These are phyloP conservation scores for Aspergillus steynii DNA, from an alignment of 495 filamentous ascomycete species.

Conservation along the genomic window DNA sequence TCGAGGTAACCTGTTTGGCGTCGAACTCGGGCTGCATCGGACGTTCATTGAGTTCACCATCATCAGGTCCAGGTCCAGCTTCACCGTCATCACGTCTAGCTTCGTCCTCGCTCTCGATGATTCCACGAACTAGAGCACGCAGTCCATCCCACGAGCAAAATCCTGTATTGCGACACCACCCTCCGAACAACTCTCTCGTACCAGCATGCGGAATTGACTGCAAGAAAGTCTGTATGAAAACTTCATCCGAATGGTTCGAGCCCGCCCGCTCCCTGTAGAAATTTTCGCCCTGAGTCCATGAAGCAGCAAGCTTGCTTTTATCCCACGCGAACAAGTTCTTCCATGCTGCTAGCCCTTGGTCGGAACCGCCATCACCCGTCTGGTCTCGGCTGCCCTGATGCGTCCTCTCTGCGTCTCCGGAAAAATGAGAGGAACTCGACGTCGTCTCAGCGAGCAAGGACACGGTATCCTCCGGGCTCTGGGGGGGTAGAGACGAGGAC, in stretches of 20 bases:
- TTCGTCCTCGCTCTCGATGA: neutral
- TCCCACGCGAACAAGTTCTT: neutral
- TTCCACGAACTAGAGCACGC: neutral
- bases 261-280: too few relatives aligned
- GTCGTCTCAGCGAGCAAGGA: slow-evolving; percentile 8
- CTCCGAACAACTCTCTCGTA: neutral
- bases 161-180: neutral
- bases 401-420: neutral
- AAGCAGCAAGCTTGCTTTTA: neutral
- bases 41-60: neutral
- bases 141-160: neutral
- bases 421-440: neutral
- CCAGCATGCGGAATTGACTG: neutral
- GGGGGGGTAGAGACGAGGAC: neutral
- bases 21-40: neutral
- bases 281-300: neutral
- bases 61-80: too few relatives aligned
- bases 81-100: too few relatives aligned
- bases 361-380: neutral
- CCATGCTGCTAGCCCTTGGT: neutral
- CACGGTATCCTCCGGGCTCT: neutral
- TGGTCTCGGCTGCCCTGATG: neutral
- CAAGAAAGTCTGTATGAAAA: neutral
- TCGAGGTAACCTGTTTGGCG: neutral
- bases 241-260: too few relatives aligned